Conservation (phyloP, 2,329 filamentous ascomycete species). For the Epichloe hybrida region DNA sequence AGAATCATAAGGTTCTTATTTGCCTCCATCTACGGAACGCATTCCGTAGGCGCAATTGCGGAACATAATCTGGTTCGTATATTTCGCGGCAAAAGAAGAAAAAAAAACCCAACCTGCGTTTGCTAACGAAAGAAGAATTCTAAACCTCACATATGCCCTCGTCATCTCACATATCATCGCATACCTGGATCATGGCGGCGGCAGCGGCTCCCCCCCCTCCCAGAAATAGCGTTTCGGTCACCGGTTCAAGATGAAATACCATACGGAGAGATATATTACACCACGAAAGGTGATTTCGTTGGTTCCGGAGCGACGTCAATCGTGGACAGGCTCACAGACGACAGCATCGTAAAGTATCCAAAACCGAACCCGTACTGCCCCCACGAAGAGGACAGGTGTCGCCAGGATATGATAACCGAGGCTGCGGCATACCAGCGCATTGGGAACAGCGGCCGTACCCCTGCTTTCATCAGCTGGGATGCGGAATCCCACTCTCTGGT, state of each 20-base stretch:
- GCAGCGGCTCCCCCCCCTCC: too few relatives aligned
- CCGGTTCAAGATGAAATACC: neutral
- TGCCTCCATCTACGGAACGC: neutral
- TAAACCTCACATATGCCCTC: too few relatives aligned
- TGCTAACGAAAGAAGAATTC: too few relatives aligned
- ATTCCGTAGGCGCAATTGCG: neutral
- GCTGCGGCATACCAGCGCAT: neutral
- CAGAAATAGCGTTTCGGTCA: too few relatives aligned
- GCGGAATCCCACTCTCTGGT: neutral
- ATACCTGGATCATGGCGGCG: too few relatives aligned
- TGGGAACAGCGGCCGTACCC: neutral
- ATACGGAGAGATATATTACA: slow-evolving; percentile 9
- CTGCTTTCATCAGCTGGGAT: slow-evolving; percentile 1
- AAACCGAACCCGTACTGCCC: slow-evolving; percentile 11
- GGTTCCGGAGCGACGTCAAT: slow-evolving; percentile 8
- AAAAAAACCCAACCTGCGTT: too few relatives aligned
- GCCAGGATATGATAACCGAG: neutral
- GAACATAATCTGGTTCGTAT: neutral
- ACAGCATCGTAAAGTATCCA: slow-evolving; percentile 10
- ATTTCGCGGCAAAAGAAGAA: neutral
- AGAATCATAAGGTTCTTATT: neutral
- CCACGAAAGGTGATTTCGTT: slow-evolving; percentile 9
- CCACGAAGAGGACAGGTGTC: slow-evolving; percentile 6
- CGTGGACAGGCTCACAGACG: slow-evolving; percentile 10
- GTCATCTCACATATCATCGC: too few relatives aligned